These are phyloP conservation scores for Salix purpurea DNA, from an alignment of 345 rosid species.

Conservation along the genomic window DNA sequence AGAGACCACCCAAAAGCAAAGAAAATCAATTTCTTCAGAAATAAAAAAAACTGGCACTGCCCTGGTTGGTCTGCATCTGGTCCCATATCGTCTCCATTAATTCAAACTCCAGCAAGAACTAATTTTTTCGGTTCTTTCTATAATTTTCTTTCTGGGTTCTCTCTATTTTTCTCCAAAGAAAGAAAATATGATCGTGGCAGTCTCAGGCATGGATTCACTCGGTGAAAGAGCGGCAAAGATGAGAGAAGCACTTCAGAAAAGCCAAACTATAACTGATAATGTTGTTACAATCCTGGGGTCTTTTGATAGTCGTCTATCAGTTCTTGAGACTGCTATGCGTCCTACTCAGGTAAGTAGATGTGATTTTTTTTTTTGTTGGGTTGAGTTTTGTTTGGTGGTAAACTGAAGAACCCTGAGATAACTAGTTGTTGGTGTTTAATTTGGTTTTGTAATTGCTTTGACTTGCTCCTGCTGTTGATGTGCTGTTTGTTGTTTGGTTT, in stretches of 20 bases:
- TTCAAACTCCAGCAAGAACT: not conserved
- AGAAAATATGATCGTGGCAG: slow-evolving; percentile 36
- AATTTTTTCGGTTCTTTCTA: not conserved
- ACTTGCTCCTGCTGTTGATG: slow-evolving; percentile 6
- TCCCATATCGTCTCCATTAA: not conserved
- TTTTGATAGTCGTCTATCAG: slow-evolving; percentile 95
- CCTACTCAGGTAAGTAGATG: slow-evolving; percentile 72
- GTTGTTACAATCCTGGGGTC: slow-evolving; percentile 92
- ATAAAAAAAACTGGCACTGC: not conserved
- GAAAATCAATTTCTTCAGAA: not conserved
- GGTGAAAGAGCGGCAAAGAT: slow-evolving; percentile 70
- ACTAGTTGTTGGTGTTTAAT: not conserved
- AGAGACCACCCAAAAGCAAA: not conserved
- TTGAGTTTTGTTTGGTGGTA: not conserved
- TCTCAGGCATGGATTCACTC: slow-evolving; percentile 58
- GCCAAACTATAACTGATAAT: slow-evolving; percentile 84
- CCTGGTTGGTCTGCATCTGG: not conserved
- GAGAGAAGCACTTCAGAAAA: slow-evolving; percentile 75
- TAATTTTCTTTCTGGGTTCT: not conserved
- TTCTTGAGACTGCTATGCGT: slow-evolving; percentile 98
- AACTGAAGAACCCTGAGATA: not conserved
- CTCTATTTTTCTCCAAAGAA: not conserved
- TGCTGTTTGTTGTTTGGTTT: not conserved
- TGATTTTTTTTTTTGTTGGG: not conserved
- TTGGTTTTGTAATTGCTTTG: not conserved